Base-by-base conservation (phyloP, 202 grass and related monocot species). In the Setaria italica region DNA sequence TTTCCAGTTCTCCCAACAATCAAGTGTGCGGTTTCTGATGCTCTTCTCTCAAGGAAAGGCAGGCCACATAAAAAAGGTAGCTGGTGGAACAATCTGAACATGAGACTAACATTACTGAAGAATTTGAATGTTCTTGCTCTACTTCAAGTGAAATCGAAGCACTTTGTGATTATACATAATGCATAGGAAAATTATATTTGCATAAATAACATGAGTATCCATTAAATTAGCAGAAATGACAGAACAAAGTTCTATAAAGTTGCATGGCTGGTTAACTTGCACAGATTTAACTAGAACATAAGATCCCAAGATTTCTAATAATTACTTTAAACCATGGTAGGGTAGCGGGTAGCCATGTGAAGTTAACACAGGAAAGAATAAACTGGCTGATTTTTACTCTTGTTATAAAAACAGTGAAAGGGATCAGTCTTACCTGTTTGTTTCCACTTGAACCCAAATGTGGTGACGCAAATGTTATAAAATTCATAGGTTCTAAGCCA, bases 371-470 rank as follows among this genome's bases (percentile, higher is more conserved):
- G 67, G 39, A 70, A 74, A 82, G 72, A 41, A 80, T 29, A 53
- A 11, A 63, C 29, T 46, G 11, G 57, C 29, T 67, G 67, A 47
- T 83, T 45, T 45, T 82, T 62, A 53, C 4, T 74, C 20, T 32
- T 58, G 15, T 86, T 82, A 33, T 85, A 82, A 54, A 79, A 85
- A 63, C 12, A 87, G 48, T 9, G 12, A 62, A 83, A 76, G 13
- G 69, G 39, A 82, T 62, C 37, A 77, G 29, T 56, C 47, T 77
- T 89, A 92, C 95, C 90, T 99, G 96, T 80, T 92, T 99, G 80
- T 99, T 89, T 74, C 96, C 96, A 78, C 96, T 96, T 82, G 96
- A 99, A 83, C 96, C 96, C 54, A 99, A 81, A 92, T 99, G 96
- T 49, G 96, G 96, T 70, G 96, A 96, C 63, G 96, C 96, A 77